phyloP scores from a whole-genome alignment of 1,284 basidiomycete species.

The Tetrapyrgos nigripes region DNA sequence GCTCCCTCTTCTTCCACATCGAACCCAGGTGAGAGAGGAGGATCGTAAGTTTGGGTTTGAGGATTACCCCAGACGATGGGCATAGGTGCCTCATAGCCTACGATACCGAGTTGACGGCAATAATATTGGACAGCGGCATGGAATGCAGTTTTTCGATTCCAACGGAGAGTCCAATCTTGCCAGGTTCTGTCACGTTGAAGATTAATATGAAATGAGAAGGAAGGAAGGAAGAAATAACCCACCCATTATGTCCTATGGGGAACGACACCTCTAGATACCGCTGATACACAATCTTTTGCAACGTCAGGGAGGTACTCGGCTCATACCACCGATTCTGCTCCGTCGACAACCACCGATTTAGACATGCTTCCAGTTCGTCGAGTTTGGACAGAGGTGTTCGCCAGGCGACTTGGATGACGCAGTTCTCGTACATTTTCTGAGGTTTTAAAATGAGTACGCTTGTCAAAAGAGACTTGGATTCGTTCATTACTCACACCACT shows the following conservation, averaged over 20 bases:
- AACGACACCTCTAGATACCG: slow-evolving; percentile 71
- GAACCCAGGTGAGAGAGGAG: neutral
- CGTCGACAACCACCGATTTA: slow-evolving; percentile 76
- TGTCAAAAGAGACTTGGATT: neutral
- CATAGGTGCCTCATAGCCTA: slow-evolving; percentile 60
- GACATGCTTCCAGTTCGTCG: slow-evolving; percentile 64
- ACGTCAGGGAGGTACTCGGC: slow-evolving; percentile 63
- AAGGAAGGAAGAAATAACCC: slow-evolving; percentile 23
- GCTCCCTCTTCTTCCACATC: neutral
- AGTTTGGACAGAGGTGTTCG: slow-evolving; percentile 72
- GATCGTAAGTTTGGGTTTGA: slow-evolving; percentile 22
- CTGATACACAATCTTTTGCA: slow-evolving; percentile 70
- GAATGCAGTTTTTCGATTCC: slow-evolving; percentile 72
- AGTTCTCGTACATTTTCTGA: slow-evolving; percentile 70
- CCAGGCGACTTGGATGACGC: slow-evolving; percentile 78
- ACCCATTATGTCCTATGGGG: slow-evolving; percentile 74
- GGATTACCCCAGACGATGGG: slow-evolving; percentile 59
- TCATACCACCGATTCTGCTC: slow-evolving; percentile 81
- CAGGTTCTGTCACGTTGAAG: slow-evolving; percentile 30
- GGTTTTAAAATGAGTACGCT: slow-evolving; percentile 8
- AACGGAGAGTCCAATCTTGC: slow-evolving; percentile 68
- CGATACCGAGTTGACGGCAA: slow-evolving; percentile 70
- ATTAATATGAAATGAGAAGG: slow-evolving; percentile 5
- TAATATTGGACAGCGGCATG: slow-evolving; percentile 77
- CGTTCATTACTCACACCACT: slow-evolving; percentile 54